Percentiles rank a stretch among this genome's conserved stretches.
Conservation (phyloP, 148 eudicot species). For the Bassia scoparia region DNA sequence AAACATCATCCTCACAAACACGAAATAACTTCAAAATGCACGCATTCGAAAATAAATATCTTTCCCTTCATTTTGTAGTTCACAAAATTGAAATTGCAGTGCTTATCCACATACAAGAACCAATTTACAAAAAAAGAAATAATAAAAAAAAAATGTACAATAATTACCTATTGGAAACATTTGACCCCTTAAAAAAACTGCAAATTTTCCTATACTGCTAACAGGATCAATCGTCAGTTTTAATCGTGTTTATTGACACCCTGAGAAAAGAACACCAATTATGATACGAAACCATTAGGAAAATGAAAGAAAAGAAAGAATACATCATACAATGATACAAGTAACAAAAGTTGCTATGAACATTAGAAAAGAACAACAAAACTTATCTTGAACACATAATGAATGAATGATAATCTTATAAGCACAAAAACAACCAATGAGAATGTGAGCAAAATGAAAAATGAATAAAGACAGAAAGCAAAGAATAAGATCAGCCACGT, state of each 20-base stretch:
- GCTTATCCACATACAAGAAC: neutral
- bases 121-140: slow-evolving; percentile 14
- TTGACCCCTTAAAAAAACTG: neutral
- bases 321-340: too few species aligned
- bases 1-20: too few species aligned
- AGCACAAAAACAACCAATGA: neutral
- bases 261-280: neutral
- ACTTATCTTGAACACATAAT: neutral
- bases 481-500: neutral
- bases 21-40: too few species aligned
- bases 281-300: too few species aligned
- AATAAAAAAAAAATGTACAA: slow-evolving; percentile 3
- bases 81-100: neutral
- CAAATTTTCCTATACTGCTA: neutral
- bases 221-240: neutral
- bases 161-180: neutral
- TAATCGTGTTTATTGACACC: neutral
- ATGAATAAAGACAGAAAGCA: neutral
- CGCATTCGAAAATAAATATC: neutral
- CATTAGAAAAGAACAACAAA: neutral
- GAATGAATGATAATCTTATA: neutral
- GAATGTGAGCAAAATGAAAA: neutral
- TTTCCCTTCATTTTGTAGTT: neutral
- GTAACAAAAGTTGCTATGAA: neutral
- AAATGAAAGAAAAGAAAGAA: too few species aligned